Evolutionary conservation across 1,284 basidiomycete species (phyloP).

Genomic region (Fomitopsis betulina): DNA sequence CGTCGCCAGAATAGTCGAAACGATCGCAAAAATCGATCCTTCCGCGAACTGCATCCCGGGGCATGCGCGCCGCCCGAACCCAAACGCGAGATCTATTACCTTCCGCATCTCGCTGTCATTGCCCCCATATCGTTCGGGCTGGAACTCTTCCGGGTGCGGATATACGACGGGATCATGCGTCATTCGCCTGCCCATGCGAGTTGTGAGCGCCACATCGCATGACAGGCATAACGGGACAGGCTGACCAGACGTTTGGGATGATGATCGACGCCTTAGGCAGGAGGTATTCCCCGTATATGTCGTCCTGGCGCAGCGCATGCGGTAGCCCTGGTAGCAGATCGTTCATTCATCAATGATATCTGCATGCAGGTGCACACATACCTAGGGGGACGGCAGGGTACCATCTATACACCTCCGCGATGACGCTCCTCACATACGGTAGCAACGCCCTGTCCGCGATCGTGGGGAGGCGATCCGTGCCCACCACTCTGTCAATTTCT

Average conservation of each 20-base stretch:
- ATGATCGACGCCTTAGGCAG: constrained; percentile 26
- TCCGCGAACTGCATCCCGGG: constrained; percentile 6
- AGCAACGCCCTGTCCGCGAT: constrained; percentile 24
- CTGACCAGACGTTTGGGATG: constrained; percentile 23
- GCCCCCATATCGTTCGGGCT: constrained; percentile 23
- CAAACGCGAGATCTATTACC: constrained; percentile 20
- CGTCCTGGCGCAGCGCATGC: constrained; percentile 24
- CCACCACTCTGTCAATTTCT: constrained; percentile 28
- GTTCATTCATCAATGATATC: neutral
- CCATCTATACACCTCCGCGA: constrained; percentile 27
- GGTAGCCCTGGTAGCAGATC: constrained; percentile 17
- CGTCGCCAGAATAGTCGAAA: neutral
- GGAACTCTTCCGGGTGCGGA: constrained; percentile 24
- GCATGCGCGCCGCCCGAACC: constrained; percentile 23
- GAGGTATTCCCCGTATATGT: constrained; percentile 23
- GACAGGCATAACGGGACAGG: neutral
- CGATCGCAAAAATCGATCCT: constrained; percentile 4
- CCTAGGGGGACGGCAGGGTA: constrained; percentile 23
- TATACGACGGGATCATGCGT: constrained; percentile 25
- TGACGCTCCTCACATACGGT: constrained; percentile 27
- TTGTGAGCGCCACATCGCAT: neutral
- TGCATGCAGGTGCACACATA: neutral
- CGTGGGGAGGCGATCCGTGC: constrained; percentile 24
- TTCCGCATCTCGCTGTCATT: constrained; percentile 11
- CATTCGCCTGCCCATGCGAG: constrained; percentile 18